phyloP scores from a whole-genome alignment of 2,329 filamentous ascomycete genomes.

The Botrytis cinerea region DNA sequence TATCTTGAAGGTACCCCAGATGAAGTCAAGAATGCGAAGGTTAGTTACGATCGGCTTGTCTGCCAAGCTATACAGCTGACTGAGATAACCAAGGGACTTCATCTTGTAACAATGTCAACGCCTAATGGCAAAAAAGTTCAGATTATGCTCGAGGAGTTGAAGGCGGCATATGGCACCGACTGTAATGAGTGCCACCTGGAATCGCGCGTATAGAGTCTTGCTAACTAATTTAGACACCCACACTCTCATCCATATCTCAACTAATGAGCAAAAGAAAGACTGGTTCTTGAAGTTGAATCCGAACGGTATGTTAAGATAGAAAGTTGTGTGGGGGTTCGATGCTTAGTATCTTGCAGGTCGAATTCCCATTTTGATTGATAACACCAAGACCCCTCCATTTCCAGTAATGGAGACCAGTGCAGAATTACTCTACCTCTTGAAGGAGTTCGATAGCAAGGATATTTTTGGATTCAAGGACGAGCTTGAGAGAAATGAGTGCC shows the following conservation, averaged over 20 bases:
- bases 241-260: slow-evolving; percentile 37
- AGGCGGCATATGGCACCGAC: slow-evolving; percentile 50
- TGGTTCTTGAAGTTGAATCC: slow-evolving; percentile 53
- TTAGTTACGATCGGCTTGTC: neutral
- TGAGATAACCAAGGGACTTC: slow-evolving; percentile 45
- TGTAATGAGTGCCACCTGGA: slow-evolving; percentile 44
- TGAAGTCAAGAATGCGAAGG: slow-evolving; percentile 31
- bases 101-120: slow-evolving; percentile 53
- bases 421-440: slow-evolving; percentile 54
- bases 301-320: slow-evolving; percentile 41
- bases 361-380: slow-evolving; percentile 54
- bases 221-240: slow-evolving; percentile 24
- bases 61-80: neutral
- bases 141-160: slow-evolving; percentile 57
- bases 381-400: slow-evolving; percentile 51
- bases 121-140: slow-evolving; percentile 55
- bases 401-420: slow-evolving; percentile 55
- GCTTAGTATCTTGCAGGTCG: slow-evolving; percentile 37
- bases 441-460: slow-evolving; percentile 49
- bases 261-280: slow-evolving; percentile 57
- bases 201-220: neutral
- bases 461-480: slow-evolving; percentile 54
- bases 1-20: slow-evolving; percentile 28
- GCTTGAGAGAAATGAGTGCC: slow-evolving; percentile 49
- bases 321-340: neutral